These are phyloP conservation scores for Crithidia brevicula DNA, from an alignment of 208 protist genomes.

Conservation along the genomic window DNA sequence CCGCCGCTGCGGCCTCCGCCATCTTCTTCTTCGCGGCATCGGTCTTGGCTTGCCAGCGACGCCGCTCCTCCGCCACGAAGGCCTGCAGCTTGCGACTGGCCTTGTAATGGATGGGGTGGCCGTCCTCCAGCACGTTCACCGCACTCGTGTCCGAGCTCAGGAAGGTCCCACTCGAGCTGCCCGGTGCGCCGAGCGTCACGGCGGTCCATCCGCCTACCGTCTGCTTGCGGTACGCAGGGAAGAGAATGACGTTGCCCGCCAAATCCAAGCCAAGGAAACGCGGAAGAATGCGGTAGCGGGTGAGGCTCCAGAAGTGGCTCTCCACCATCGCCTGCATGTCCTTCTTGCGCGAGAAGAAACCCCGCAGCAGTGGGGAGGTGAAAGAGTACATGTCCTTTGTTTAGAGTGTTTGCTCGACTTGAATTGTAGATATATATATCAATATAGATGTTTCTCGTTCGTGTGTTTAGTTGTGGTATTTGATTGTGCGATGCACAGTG, in stretches of 20 bases:
- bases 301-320: conserved; percentile 87
- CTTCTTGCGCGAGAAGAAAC: conserved; percentile 35
- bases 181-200: conserved; percentile 73
- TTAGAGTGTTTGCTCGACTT: no score
- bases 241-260: conserved; percentile 88
- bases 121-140: conserved; percentile 88
- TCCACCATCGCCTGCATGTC: conserved; percentile 67
- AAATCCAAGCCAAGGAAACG: conserved; percentile 83
- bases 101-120: conserved; percentile 89
- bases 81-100: conserved; percentile 72
- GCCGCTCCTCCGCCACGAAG: conserved; percentile 66
- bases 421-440: not conserved
- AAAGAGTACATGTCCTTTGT: conserved; percentile 34
- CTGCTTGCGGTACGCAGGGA: conserved; percentile 78
- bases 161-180: conserved; percentile 39
- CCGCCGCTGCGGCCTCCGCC: conserved; percentile 31
- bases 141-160: conserved; percentile 69
- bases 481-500: not conserved
- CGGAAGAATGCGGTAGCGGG: conserved; percentile 81
- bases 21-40: conserved; percentile 42
- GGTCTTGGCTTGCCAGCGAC: conserved; percentile 49
- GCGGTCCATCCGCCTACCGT: conserved; percentile 85
- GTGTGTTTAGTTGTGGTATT: not conserved
- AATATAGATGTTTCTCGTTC: not conserved
- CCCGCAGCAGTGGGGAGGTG: conserved; percentile 22